A percentile compares a stretch with the other conserved stretches of the same genome.
Evolutionary conservation across 2,329 filamentous ascomycete species (phyloP).

Genomic region (Trichoderma gracile): DNA sequence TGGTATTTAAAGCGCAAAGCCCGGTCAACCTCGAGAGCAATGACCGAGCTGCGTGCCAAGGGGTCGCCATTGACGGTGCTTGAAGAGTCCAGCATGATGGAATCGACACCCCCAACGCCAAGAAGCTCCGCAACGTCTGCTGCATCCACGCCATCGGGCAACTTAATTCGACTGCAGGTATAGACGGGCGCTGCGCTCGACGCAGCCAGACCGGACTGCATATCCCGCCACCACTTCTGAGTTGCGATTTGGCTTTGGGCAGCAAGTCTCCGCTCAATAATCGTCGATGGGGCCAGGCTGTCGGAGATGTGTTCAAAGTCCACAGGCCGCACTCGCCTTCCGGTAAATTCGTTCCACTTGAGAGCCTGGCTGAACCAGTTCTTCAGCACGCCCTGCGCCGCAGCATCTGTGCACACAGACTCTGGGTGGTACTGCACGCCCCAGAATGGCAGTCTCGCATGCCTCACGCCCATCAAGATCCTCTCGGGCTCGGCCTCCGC

Average conservation of each 20-base stretch:
- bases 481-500: conserved; percentile 42
- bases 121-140: conserved; percentile 58
- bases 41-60: conserved; percentile 65
- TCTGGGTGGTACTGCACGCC: conserved; percentile 91
- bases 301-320: conserved; percentile 25
- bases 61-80: conserved; percentile 51
- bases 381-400: conserved; percentile 62
- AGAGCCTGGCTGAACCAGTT: conserved; percentile 74
- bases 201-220: conserved; percentile 35
- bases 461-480: conserved; percentile 76
- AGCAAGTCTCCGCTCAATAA: conserved; percentile 19
- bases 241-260: conserved; percentile 31
- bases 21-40: conserved; percentile 64
- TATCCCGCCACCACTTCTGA: conserved; percentile 32
- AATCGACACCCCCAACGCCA: conserved; percentile 43
- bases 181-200: conserved; percentile 40
- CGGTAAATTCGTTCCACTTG: conserved; percentile 55
- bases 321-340: conserved; percentile 24
- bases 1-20: conserved; percentile 60
- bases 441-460: conserved; percentile 72
- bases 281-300: conserved; percentile 30
- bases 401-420: conserved; percentile 75
- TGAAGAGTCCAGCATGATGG: conserved; percentile 61
- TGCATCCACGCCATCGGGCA: conserved; percentile 50
- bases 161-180: conserved; percentile 43